Conservation (phyloP, 2,329 filamentous ascomycete genomes). For the Chaetomium globosum region DNA sequence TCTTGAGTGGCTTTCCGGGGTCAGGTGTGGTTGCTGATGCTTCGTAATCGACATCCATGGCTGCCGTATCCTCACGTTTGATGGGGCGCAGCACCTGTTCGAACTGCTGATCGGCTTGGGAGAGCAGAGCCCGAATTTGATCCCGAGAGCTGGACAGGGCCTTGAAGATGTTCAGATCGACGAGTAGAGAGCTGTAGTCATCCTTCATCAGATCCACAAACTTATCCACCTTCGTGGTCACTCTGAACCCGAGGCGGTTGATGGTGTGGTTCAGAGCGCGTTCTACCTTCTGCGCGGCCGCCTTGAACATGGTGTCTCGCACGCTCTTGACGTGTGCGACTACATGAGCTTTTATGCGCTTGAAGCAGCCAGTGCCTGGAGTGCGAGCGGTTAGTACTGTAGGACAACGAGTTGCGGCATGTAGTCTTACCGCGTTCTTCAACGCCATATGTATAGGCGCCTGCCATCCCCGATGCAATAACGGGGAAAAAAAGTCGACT, state of each 20-base stretch:
- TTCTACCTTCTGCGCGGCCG: conserved; percentile 48
- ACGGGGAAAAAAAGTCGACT: conserved; percentile 57
- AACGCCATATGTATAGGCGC: conserved; percentile 50
- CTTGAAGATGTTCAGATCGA: conserved; percentile 41
- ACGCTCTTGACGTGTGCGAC: conserved; percentile 45
- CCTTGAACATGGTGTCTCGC: conserved; percentile 53
- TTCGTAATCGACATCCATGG: background rate
- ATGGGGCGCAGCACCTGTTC: background rate
- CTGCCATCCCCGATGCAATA: conserved; percentile 50
- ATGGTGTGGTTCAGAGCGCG: conserved; percentile 43
- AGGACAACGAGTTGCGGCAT: conserved; percentile 32
- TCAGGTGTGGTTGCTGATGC: background rate
- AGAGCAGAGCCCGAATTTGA: conserved; percentile 23
- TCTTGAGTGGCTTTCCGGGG: background rate
- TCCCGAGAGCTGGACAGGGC: conserved; percentile 18
- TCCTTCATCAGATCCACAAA: conserved; percentile 55
- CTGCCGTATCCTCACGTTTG: background rate
- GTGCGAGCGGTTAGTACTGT: too few species aligned
- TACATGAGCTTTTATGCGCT: conserved; percentile 58
- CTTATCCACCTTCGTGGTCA: conserved; percentile 52
- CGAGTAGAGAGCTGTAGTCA: conserved; percentile 56
- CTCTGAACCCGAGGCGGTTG: too few species aligned
- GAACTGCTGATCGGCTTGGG: conserved; percentile 27
- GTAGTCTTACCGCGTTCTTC: conserved; percentile 45
- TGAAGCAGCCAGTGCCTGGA: conserved; percentile 45